Evolutionary conservation across 768 basidiomycete species (phyloP).

Genomic region (Russula brevipes): DNA sequence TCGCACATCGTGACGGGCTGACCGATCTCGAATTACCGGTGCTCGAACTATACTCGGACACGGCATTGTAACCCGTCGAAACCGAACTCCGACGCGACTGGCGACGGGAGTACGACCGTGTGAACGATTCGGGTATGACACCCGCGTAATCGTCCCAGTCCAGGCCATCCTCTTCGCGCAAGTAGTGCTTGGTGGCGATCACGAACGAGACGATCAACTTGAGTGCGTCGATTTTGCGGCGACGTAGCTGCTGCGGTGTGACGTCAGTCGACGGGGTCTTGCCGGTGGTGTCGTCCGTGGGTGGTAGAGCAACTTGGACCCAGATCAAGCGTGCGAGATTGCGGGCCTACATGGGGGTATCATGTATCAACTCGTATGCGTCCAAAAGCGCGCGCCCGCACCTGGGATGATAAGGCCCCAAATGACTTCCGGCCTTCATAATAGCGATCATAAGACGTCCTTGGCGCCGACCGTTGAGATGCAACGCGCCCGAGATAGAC

Average conservation of each 20-base stretch:
- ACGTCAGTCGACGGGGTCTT: slow-evolving; percentile 46
- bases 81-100: slow-evolving; percentile 32
- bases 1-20: slow-evolving; percentile 15
- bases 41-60: slow-evolving; percentile 23
- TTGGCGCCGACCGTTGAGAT: slow-evolving; percentile 29
- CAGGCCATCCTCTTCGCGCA: slow-evolving; percentile 77
- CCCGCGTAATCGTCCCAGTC: slow-evolving; percentile 62
- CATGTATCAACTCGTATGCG: not conserved
- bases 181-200: slow-evolving; percentile 71
- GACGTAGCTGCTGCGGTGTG: slow-evolving; percentile 49
- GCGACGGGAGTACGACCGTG: slow-evolving; percentile 32
- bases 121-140: slow-evolving; percentile 60
- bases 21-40: slow-evolving; percentile 13
- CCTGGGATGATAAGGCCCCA: slow-evolving; percentile 61
- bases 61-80: slow-evolving; percentile 34
- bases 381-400: slow-evolving; percentile 27
- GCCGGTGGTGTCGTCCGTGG: slow-evolving; percentile 48
- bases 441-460: slow-evolving; percentile 81
- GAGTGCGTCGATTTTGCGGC: slow-evolving; percentile 64
- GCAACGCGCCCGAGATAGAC: not conserved
- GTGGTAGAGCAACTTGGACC: slow-evolving; percentile 70
- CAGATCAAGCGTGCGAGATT: slow-evolving; percentile 75
- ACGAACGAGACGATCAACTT: slow-evolving; percentile 66
- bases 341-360: slow-evolving; percentile 42
- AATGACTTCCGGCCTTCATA: slow-evolving; percentile 89